These are phyloP conservation scores for Teratosphaeria pseudoeucalypti DNA, from an alignment of 2,329 filamentous ascomycete species.

Conservation along the genomic window DNA sequence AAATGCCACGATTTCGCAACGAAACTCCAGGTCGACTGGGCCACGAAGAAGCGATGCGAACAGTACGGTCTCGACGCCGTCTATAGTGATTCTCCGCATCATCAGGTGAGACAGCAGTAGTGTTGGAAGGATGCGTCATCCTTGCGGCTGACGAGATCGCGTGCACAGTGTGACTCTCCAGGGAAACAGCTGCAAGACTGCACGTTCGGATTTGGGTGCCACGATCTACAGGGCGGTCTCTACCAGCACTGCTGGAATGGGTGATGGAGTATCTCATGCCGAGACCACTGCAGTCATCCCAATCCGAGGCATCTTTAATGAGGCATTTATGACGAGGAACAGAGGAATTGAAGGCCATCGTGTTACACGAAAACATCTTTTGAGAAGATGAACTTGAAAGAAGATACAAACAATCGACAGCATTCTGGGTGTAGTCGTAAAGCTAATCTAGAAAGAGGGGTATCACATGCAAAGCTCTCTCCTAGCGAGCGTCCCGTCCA, in stretches of 20 bases:
- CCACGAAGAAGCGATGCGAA: neutral
- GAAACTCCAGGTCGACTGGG: neutral
- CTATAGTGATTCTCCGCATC: neutral
- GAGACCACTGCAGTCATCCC: too few relatives aligned
- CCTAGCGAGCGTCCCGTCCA: neutral
- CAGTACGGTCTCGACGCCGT: neutral
- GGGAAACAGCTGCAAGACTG: too few relatives aligned
- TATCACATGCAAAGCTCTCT: constrained; percentile 3
- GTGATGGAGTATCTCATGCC: too few relatives aligned
- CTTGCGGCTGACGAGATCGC: too few relatives aligned
- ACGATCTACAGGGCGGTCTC: too few relatives aligned
- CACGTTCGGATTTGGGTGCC: too few relatives aligned
- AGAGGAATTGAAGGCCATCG: neutral
- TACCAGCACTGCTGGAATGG: too few relatives aligned
- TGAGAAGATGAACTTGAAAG: neutral
- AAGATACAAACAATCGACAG: neutral
- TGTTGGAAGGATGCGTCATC: too few relatives aligned
- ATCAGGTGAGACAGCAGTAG: too few relatives aligned
- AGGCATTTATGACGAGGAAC: neutral
- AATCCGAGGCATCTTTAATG: too few relatives aligned
- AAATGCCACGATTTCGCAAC: neutral
- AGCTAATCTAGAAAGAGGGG: constrained; percentile 2
- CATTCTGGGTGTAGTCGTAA: neutral
- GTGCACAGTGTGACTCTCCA: too few relatives aligned
- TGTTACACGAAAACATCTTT: neutral